A percentile compares a stretch with the other conserved stretches of the same genome.
Evolutionary conservation across 768 basidiomycete genomes (phyloP).

Genomic region (Pisolithus sp.): DNA sequence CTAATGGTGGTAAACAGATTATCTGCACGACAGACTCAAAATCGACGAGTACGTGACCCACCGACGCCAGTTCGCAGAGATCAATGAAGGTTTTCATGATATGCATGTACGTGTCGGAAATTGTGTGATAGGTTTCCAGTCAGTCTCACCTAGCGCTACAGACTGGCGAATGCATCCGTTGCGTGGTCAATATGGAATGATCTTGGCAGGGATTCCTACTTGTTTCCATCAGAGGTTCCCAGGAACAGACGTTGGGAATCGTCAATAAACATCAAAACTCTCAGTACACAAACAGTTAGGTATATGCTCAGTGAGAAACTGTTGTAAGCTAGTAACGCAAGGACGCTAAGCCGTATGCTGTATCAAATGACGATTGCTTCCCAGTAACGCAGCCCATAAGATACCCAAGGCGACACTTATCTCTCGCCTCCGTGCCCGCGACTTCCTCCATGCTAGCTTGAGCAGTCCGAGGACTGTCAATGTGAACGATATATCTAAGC

Average conservation of each 20-base stretch:
- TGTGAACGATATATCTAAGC: slow-evolving; percentile 73
- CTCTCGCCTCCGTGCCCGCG: slow-evolving; percentile 63
- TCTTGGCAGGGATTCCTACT: not conserved
- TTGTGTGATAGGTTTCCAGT: not conserved
- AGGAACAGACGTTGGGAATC: not conserved
- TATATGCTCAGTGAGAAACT: slow-evolving; percentile 9
- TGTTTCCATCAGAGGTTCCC: not conserved
- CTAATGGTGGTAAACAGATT: slow-evolving; percentile 43
- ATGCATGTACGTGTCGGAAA: slow-evolving; percentile 78
- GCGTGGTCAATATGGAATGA: slow-evolving; percentile 85
- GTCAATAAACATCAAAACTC: not conserved
- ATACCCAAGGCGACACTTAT: slow-evolving; percentile 57
- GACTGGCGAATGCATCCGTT: slow-evolving; percentile 88
- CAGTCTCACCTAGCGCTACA: slow-evolving; percentile 23
- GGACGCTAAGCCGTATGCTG: slow-evolving; percentile 35
- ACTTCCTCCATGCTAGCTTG: slow-evolving; percentile 57
- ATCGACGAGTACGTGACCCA: slow-evolving; percentile 98
- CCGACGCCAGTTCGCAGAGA: slow-evolving; percentile 61
- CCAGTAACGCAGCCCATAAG: slow-evolving; percentile 67
- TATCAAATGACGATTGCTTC: slow-evolving; percentile 44
- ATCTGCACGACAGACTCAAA: slow-evolving; percentile 73
- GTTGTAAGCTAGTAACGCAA: not conserved
- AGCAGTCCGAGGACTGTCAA: slow-evolving; percentile 55
- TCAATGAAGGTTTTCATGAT: slow-evolving; percentile 86
- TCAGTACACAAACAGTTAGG: slow-evolving; percentile 2